Percentiles rank a stretch among this genome's conserved stretches.
phyloP scores from a whole-genome alignment of 2,329 filamentous ascomycete species.

The Fusarium camptoceras region DNA sequence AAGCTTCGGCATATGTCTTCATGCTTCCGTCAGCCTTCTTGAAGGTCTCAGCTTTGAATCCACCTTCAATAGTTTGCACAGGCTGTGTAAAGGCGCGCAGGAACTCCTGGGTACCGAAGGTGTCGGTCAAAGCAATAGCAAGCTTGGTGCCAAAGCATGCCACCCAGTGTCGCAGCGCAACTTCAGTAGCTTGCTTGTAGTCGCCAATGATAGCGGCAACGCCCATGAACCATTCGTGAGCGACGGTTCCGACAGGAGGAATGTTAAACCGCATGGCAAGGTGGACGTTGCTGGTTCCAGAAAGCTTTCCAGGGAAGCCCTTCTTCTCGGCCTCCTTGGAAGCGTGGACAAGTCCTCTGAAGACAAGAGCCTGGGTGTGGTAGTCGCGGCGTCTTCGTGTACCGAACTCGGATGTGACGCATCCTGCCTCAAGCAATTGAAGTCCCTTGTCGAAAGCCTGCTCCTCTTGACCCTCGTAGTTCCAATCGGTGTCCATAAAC shows the following conservation, averaged over 20 bases:
- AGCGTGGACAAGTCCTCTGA: constrained; percentile 85
- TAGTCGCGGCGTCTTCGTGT: constrained; percentile 91
- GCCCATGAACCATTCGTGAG: constrained; percentile 99
- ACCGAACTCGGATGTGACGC: constrained; percentile 93
- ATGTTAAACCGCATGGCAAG: constrained; percentile 94
- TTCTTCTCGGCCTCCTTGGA: constrained; percentile 75
- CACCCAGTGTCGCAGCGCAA: constrained; percentile 88
- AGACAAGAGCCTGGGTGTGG: constrained; percentile 91
- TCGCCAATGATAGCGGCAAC: constrained; percentile 90
- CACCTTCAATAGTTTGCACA: constrained; percentile 59
- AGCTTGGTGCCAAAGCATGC: constrained; percentile 88
- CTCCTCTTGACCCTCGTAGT: constrained; percentile 85
- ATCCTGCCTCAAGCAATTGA: constrained; percentile 81
- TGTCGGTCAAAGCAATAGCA: constrained; percentile 92
- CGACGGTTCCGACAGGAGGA: constrained; percentile 85
- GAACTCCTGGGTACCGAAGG: constrained; percentile 92
- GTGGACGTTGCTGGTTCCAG: constrained; percentile 96
- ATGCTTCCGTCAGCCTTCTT: constrained; percentile 54
- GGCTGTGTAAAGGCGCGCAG: constrained; percentile 83
- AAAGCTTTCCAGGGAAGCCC: constrained; percentile 77
- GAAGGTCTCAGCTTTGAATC: constrained; percentile 57
- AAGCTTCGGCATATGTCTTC: constrained; percentile 82
- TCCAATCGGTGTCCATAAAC: constrained; percentile 95
- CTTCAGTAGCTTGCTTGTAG: constrained; percentile 86
- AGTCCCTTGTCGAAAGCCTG: constrained; percentile 85